Evolutionary conservation across 495 filamentous ascomycete genomes (phyloP), one percentile per base, ranked within the genome.

Genomic region (Aspergillus bridgeri): DNA sequence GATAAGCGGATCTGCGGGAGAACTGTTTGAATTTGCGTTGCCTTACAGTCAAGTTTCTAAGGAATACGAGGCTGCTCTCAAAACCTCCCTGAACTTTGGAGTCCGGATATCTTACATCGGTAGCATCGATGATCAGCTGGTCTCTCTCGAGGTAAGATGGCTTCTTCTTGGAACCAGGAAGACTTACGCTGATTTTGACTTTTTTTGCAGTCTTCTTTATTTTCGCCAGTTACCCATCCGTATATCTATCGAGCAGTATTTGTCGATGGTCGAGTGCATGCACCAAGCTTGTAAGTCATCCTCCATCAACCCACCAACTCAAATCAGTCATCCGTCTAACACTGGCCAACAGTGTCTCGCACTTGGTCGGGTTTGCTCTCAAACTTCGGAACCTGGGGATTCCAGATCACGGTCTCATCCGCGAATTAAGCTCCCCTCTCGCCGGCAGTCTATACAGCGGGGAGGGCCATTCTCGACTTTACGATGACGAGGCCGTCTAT

Each of bases 91-190:
- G 18, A 77, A 78, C 43, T 89, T 89, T 69, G 91, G 92, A 19
- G 89, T 90, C 15, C 86, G 90, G 42, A 83, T 97, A 51, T 86
- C 90, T 3, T 92, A 89, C 69, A 77, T 94, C 60, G 93, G 93
- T 33, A 96, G 91, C 67, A 94, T 98, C 53, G 94, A 98, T 68
- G 94, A 98, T 72, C 94, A 98, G 71, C 78, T 98, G 13, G 92
- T 98, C 25, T 93, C 91, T 15, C 70, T 96, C 52, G 92, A 96
- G 80, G 86, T 89, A 68, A 66, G 73, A 65, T 54, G 33, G 9
- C 19, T 4, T 21, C 17, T 9, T 19, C 29, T 46, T 19, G 42
- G 21, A 17, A 27, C n/a, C 23, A 9, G 22, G 42, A 17, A 33
- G 13, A 17, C 17, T 51, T 8, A 42, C 56, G 42, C 66, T 71